Evolutionary conservation across 2,329 filamentous ascomycete species (phyloP).

Genomic region (Exophiala calicioides): DNA sequence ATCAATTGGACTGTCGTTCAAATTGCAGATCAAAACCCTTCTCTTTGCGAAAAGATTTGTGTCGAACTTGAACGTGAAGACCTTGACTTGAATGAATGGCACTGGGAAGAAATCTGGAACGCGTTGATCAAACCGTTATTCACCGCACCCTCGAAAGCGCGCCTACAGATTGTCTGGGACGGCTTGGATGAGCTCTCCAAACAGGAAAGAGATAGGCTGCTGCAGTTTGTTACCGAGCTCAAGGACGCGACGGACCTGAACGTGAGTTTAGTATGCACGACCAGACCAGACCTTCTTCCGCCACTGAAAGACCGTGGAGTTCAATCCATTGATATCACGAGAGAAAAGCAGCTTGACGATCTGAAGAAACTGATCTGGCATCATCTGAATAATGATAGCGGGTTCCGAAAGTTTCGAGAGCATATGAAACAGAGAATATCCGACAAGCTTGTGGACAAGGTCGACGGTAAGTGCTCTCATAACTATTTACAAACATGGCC

Average conservation of each 20-base stretch:
- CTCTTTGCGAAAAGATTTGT: slow-evolving; percentile 9
- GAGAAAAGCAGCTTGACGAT: slow-evolving; percentile 8
- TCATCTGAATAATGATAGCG: slow-evolving; percentile 12
- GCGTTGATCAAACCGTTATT: slow-evolving; percentile 6
- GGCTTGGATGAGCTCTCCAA: slow-evolving; percentile 4
- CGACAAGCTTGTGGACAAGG: slow-evolving; percentile 7
- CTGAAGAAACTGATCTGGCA: slow-evolving; percentile 6
- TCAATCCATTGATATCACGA: slow-evolving; percentile 5
- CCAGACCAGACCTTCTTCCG: not conserved
- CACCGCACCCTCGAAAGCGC: slow-evolving; percentile 1
- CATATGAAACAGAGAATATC: slow-evolving; percentile 12
- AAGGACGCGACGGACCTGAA: not conserved
- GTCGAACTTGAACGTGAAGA: slow-evolving; percentile 6
- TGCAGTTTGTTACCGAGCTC: slow-evolving; percentile 1
- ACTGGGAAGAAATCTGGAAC: slow-evolving; percentile 5
- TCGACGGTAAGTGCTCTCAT: slow-evolving; percentile 3
- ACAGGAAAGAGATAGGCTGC: not conserved
- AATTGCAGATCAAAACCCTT: slow-evolving; percentile 5
- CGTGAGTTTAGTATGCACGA: slow-evolving; percentile 7
- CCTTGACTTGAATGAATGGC: slow-evolving; percentile 2
- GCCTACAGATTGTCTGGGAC: slow-evolving; percentile 3
- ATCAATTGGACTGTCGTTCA: slow-evolving; percentile 6
- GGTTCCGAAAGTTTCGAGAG: slow-evolving; percentile 9
- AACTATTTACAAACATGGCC: not conserved
- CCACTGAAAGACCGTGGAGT: not conserved